Evolutionary conservation across 352 stramenopile species (phyloP).

Genomic region (Globisporangium polare): DNA sequence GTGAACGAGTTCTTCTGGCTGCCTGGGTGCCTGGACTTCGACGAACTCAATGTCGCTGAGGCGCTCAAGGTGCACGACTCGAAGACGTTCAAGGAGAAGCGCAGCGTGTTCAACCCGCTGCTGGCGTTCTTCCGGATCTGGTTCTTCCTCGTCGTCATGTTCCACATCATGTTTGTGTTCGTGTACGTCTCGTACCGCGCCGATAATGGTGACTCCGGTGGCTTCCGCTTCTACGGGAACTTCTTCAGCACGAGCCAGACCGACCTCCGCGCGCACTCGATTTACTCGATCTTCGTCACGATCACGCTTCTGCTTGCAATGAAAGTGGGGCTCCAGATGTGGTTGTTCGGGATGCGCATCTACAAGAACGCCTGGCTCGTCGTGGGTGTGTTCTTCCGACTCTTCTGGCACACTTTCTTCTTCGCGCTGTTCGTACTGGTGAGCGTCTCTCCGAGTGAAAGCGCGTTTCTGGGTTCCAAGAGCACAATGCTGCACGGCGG

Average conservation of each 20-base stretch:
- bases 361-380: conserved; percentile 67
- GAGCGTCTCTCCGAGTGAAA: conserved; percentile 55
- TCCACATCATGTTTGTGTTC: conserved; percentile 65
- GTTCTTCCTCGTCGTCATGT: conserved; percentile 77
- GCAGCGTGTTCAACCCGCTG: conserved; percentile 81
- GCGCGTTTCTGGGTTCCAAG: conserved; percentile 35
- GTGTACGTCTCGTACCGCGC: conserved; percentile 71
- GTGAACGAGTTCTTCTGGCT: conserved; percentile 90
- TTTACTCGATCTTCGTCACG: conserved; percentile 70
- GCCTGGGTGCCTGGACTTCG: conserved; percentile 52
- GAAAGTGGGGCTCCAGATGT: conserved; percentile 74
- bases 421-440: conserved; percentile 60
- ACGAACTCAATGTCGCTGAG: conserved; percentile 66
- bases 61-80: conserved; percentile 50
- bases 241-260: conserved; percentile 49
- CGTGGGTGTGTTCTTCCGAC: conserved; percentile 54
- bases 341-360: conserved; percentile 58
- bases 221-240: conserved; percentile 58
- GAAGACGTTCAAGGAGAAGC: conserved; percentile 89
- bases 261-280: conserved; percentile 59
- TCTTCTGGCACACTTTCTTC: conserved; percentile 77
- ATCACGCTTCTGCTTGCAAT: conserved; percentile 48
- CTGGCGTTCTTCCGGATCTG: conserved; percentile 81
- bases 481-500: conserved; percentile 45
- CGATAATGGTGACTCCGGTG: conserved; percentile 35